Evolutionary conservation across 2,329 filamentous ascomycete genomes (phyloP).

Genomic region (Talaromyces sp.): DNA sequence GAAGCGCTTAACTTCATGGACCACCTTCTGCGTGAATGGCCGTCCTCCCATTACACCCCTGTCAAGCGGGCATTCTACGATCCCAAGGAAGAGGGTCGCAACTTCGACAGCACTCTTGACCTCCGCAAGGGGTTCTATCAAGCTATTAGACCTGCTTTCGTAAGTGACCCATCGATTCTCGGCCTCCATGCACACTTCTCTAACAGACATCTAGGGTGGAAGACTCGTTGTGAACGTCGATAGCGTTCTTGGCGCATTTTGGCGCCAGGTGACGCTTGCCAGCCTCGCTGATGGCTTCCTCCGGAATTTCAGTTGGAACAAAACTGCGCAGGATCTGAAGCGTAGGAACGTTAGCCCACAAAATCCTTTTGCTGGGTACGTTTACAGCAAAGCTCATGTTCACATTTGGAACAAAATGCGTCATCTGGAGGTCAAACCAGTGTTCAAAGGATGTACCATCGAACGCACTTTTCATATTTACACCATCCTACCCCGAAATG

Average conservation of each 20-base stretch:
- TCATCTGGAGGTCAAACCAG: slow-evolving; percentile 40
- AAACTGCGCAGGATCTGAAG: slow-evolving; percentile 30
- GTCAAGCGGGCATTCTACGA: slow-evolving; percentile 86
- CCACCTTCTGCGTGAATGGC: slow-evolving; percentile 79
- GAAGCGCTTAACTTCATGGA: slow-evolving; percentile 89
- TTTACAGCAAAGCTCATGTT: not conserved
- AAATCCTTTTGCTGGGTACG: not conserved
- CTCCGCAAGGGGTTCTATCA: slow-evolving; percentile 89
- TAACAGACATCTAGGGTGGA: slow-evolving; percentile 49
- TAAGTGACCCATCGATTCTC: slow-evolving; percentile 31
- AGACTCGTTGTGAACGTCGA: slow-evolving; percentile 83
- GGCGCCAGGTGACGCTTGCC: slow-evolving; percentile 51
- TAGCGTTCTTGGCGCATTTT: slow-evolving; percentile 89
- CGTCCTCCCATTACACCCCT: slow-evolving; percentile 63
- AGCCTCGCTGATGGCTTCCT: slow-evolving; percentile 37
- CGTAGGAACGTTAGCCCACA: slow-evolving; percentile 24
- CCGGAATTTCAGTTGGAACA: slow-evolving; percentile 31
- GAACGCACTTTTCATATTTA: slow-evolving; percentile 53
- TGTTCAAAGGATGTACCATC: slow-evolving; percentile 37
- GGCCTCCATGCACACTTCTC: slow-evolving; percentile 10
- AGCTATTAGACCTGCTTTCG: slow-evolving; percentile 73
- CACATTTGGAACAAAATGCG: slow-evolving; percentile 31
- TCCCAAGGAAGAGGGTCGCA: slow-evolving; percentile 46
- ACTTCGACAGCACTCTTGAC: slow-evolving; percentile 66
- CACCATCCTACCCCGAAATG: slow-evolving; percentile 45